Evolutionary conservation across 1,284 basidiomycete genomes (phyloP), one percentile per base, ranked within the genome.

Genomic region (Rhodofomes roseus): DNA sequence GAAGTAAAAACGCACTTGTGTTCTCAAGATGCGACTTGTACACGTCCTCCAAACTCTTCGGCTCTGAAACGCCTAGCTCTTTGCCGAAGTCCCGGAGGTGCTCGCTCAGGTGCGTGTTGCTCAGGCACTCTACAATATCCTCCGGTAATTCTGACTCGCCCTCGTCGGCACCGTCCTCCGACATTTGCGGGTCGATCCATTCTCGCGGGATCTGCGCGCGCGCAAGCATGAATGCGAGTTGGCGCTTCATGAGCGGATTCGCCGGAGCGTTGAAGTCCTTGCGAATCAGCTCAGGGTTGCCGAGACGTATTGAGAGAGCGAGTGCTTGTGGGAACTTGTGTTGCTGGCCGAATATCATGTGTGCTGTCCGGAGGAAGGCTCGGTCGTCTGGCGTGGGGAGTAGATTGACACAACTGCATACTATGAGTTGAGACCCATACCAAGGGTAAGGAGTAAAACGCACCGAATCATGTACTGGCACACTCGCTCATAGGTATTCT

Each of bases 11-110:
- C 83, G 68, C 72, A 88, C 93, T 81, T 1, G 90, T 87, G 68
- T 91, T 93, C 72, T 99, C 96, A 22, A 99, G 81, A 76, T 99
- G 96, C 7, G 89, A 88, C 76, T 99, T 99, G 81, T 99, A 99
- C 34, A 99, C 93, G 73, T 99, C 97, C 71, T 99, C 97, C 57
- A 98, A 78, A 55, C 88, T 91, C 79, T 93, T 95, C 6, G 97
- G 84, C 51, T 98, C 96, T 7, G 82, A 78, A 4, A 98, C 96
- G 55, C 90, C 95, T 58, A 99, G 81, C 73, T 98, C 96, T 75
- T 96, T 97, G 40, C 95, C 97, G 69, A 98, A 99, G 29, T 88
- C 87, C 57, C 87, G 86, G 83, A 99, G 98, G 71, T 91, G 87
- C 34, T 80, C 73, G 60, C 91, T 94, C n/a, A 98, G 79, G 58